phyloP scores from a whole-genome alignment of 805 yeast genomes.

The Trichomonascus vanleenenianus region DNA sequence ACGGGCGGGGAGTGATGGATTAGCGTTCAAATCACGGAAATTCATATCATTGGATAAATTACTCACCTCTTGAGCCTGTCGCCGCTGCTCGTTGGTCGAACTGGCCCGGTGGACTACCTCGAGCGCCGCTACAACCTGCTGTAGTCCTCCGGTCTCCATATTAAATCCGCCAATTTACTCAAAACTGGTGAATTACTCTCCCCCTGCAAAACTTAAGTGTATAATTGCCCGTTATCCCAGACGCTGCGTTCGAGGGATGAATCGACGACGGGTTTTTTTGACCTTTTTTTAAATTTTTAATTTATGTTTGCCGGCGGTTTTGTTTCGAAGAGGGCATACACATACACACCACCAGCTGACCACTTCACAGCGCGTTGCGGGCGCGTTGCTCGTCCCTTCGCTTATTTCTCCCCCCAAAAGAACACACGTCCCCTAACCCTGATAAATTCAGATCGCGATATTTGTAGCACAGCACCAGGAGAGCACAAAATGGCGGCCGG shows the following conservation, averaged over 20 bases:
- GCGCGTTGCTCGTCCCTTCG: too few species aligned
- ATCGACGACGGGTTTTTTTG: neutral
- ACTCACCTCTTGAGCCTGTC: constrained; percentile 42
- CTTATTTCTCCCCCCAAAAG: too few species aligned
- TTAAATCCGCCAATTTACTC: neutral
- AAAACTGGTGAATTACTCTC: neutral
- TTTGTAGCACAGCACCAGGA: too few species aligned
- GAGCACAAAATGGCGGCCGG: too few species aligned
- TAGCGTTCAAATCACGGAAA: neutral
- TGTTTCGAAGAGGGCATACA: too few species aligned
- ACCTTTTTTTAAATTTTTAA: neutral
- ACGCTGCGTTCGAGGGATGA: neutral
- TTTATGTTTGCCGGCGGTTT: too few species aligned
- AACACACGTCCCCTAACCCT: too few species aligned
- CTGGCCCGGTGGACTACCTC: constrained; percentile 36
- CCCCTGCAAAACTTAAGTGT: neutral
- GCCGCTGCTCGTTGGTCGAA: constrained; percentile 31
- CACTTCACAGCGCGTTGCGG: too few species aligned
- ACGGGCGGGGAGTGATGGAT: constrained; percentile 1
- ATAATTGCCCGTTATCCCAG: too few species aligned
- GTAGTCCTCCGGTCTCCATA: constrained; percentile 41
- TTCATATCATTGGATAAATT: neutral
- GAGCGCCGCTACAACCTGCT: constrained; percentile 70
- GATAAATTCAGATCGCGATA: too few species aligned
- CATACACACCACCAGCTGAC: too few species aligned